These are phyloP conservation scores for Populus trichocarpa DNA, from an alignment of 441 rosid genomes.

Conservation along the genomic window DNA sequence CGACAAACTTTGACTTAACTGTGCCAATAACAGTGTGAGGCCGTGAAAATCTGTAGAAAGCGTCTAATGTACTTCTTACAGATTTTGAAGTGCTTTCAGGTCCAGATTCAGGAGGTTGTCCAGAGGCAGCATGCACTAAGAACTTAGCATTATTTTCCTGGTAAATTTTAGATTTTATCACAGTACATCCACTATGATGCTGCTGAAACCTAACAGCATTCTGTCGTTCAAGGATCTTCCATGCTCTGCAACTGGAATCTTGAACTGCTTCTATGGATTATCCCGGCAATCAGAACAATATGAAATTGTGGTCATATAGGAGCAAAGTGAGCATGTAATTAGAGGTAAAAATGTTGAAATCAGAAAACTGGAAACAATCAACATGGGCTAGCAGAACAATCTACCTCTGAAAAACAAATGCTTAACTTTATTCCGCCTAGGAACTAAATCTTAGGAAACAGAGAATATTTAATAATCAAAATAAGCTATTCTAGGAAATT, in stretches of 20 bases:
- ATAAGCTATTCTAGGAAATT: no score
- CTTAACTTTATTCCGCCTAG: no score
- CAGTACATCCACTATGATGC: conserved; percentile 26
- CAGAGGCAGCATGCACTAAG: conserved; percentile 53
- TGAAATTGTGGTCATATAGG: neutral
- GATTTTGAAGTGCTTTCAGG: conserved; percentile 32
- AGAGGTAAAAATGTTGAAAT: neutral
- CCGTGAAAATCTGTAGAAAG: conserved; percentile 88
- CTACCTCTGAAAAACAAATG: no score
- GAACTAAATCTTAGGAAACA: no score
- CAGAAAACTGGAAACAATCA: neutral
- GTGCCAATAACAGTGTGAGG: conserved; percentile 96
- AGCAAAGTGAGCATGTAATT: no score
- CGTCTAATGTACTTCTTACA: conserved; percentile 46
- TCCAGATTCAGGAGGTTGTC: conserved; percentile 56
- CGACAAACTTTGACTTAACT: conserved; percentile 50
- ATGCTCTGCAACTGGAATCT: conserved; percentile 32
- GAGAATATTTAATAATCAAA: no score
- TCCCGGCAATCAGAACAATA: neutral
- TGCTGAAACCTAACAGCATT: conserved; percentile 25
- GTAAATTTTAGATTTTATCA: conserved; percentile 21
- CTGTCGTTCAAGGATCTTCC: conserved; percentile 23
- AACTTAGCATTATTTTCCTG: conserved; percentile 31
- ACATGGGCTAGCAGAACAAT: neutral
- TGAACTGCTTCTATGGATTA: conserved; percentile 28